phyloP scores from a whole-genome alignment of 495 filamentous ascomycete species.

The Xylaria acuta region DNA sequence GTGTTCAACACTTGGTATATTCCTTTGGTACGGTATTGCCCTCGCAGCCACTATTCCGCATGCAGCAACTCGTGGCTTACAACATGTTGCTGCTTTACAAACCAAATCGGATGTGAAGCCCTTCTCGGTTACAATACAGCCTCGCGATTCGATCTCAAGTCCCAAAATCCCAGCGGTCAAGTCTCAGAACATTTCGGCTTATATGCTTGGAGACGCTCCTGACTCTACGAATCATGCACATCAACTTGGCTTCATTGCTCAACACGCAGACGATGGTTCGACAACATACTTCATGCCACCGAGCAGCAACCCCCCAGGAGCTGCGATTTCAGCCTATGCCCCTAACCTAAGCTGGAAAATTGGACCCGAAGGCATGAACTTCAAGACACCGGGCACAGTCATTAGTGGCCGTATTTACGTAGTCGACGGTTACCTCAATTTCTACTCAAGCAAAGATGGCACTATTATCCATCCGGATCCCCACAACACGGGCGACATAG shows the following conservation, averaged over 20 bases:
- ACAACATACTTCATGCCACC: conserved; percentile 17
- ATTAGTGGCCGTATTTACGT: conserved; percentile 23
- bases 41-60: neutral
- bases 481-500: conserved; percentile 61
- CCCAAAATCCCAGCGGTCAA: neutral
- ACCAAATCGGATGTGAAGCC: neutral
- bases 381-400: conserved; percentile 16
- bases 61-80: neutral
- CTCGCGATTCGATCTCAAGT: neutral
- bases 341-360: conserved; percentile 6
- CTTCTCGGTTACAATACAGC: neutral
- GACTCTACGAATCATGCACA: neutral
- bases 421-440: conserved; percentile 15
- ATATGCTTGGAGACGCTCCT: conserved; percentile 19
- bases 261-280: conserved; percentile 1
- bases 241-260: conserved; percentile 9
- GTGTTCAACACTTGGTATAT: neutral
- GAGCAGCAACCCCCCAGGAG: neutral
- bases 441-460: neutral
- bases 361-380: neutral
- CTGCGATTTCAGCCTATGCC: neutral
- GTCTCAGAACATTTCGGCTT: neutral
- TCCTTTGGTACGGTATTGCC: neutral
- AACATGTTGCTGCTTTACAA: neutral
- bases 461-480: conserved; percentile 23